A percentile compares a stretch with the other conserved stretches of the same genome.
Conservation (phyloP, 73 alveolate species). For the Halteria grandinella region DNA sequence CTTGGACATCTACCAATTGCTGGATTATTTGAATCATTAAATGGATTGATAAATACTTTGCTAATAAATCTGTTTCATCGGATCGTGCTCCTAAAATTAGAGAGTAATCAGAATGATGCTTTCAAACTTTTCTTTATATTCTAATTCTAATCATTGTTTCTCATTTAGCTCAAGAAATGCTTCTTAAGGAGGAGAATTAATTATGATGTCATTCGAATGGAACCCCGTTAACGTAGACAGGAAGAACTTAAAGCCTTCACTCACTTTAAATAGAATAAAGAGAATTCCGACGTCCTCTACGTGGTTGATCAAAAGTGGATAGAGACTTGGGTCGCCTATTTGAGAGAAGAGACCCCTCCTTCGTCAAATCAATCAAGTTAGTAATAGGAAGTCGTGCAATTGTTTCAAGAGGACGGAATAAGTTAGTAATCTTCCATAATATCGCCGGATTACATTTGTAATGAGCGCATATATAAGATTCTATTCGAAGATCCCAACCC, state of each 20-base stretch:
- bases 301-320: slow-evolving; percentile 49
- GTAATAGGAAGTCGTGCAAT: too few species aligned
- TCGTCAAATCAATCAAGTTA: too few species aligned
- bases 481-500: slow-evolving; percentile 29
- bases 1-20: neutral
- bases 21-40: too few species aligned
- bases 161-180: slow-evolving; percentile 42
- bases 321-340: slow-evolving; percentile 39
- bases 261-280: slow-evolving; percentile 36
- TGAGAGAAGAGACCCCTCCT: slow-evolving; percentile 40
- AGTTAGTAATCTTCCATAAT: too few species aligned
- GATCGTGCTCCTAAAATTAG: too few species aligned
- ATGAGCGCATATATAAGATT: slow-evolving; percentile 2
- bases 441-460: slow-evolving; percentile 39
- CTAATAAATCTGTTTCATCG: too few species aligned
- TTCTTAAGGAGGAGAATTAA: slow-evolving; percentile 13
- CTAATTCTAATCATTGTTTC: too few species aligned
- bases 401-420: too few species aligned
- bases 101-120: too few species aligned
- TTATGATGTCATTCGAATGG: slow-evolving; percentile 3
- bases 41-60: too few species aligned
- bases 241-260: slow-evolving; percentile 31
- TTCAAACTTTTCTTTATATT: too few species aligned
- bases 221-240: neutral
- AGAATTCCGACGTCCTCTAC: slow-evolving; percentile 46